Evolutionary conservation across 306 rosid species (phyloP).

Genomic region (Prinsepia uniflora): DNA sequence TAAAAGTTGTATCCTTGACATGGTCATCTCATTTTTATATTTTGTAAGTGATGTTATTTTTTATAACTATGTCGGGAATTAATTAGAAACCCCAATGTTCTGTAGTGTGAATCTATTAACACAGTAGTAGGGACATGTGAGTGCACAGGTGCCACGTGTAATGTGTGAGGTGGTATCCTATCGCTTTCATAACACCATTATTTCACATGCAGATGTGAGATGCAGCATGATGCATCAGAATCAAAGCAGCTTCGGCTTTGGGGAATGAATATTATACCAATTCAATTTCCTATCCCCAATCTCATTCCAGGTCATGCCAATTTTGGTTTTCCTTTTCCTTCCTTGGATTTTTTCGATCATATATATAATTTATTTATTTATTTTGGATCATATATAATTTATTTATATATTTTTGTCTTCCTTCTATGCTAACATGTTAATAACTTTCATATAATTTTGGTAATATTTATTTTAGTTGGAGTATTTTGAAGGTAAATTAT

Average conservation of each 20-base stretch:
- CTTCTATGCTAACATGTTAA: too few relatives aligned
- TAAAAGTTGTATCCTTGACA: too few relatives aligned
- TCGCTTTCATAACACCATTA: slow-evolving; percentile 32
- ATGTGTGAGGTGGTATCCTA: slow-evolving; percentile 12
- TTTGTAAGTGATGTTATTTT: too few relatives aligned
- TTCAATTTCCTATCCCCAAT: neutral
- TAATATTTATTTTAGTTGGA: too few relatives aligned
- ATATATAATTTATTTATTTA: too few relatives aligned
- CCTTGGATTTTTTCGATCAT: neutral
- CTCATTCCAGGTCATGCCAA: slow-evolving; percentile 1
- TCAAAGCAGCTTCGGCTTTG: neutral
- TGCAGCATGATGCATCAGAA: slow-evolving; percentile 13
- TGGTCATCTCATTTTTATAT: too few relatives aligned
- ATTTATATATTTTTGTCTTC: too few relatives aligned
- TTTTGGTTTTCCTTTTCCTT: neutral
- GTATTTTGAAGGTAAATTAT: too few relatives aligned
- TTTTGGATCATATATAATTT: too few relatives aligned
- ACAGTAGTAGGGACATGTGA: slow-evolving; percentile 36
- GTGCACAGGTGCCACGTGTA: neutral
- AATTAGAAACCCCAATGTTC: neutral
- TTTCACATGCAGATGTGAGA: slow-evolving; percentile 38
- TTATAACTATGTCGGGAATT: too few relatives aligned
- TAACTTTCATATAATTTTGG: too few relatives aligned
- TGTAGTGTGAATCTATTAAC: neutral
- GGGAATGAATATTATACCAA: neutral